Base-by-base conservation (phyloP, 495 filamentous ascomycete species). In the Trichoderma parareesei region DNA sequence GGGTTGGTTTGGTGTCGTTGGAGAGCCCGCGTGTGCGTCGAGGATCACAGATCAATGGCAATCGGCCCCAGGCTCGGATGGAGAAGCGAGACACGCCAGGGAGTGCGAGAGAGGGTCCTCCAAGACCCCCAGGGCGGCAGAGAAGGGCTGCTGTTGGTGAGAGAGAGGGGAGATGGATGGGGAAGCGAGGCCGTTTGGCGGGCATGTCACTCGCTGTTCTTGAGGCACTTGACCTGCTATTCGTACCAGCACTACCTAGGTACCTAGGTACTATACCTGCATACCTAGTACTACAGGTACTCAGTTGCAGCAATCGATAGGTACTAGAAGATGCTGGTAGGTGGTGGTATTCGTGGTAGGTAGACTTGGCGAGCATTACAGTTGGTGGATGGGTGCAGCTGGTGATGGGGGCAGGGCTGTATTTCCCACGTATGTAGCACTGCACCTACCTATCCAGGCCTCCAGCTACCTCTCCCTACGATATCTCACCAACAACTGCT, bases 1-100 rank as follows among this genome's bases (percentile, higher is more conserved):
- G 53, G 53, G 53, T 35, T 57, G 53, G 53, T 57, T 10, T 57
- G 49, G 27, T 27, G 27, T 27, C 27, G 27, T 27, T 27, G 27
- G 27, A 27, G 27, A 27, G 27, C 53, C 27, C 53, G 33, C 46
- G 46, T 41, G 46, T 18, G 16, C 53, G 53, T 38, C 27, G 53
- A 57, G 53, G 53, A 57, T 57, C 53, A 57, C 53, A 33, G 53
- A 57, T 27, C 27, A 27, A 27, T 57, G 53, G 53, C 53, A 57
- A 35, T 27, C 27, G 53, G 46, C 27, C 33, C 53, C 53, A 57
- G 37, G 53, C 53, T 37, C 53, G 53, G 53, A 57, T 57, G 53
- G 53, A 57, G 53, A 57, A 57, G 53, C 53, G 53, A 57, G 53
- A 37, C 53, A 57, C 4, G 20, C 14, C 46, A 49, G 46, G 46